Conservation (phyloP, 352 stramenopile genomes). For the Phytophthora vignae region DNA sequence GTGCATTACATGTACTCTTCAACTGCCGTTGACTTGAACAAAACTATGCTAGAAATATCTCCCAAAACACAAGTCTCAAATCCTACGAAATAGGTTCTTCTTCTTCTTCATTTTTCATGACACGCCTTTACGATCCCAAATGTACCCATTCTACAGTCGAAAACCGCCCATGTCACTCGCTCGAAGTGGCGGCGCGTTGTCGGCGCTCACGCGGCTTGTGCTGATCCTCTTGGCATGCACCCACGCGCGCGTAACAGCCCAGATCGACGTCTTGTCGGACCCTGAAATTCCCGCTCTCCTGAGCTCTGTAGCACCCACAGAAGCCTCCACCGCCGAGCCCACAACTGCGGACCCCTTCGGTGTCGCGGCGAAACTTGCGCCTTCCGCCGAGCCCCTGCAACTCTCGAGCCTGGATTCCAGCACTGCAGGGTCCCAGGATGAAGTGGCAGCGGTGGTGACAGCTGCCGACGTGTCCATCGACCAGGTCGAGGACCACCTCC, state of each 20-base stretch:
- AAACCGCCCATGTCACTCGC: slow-evolving; percentile 15
- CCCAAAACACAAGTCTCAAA: neutral
- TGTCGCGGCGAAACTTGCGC: slow-evolving; percentile 16
- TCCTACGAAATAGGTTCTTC: neutral
- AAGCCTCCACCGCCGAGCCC: neutral
- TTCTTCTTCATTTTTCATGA: neutral
- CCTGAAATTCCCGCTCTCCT: slow-evolving; percentile 9
- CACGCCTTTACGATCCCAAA: neutral
- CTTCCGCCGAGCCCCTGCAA: neutral
- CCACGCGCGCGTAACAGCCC: slow-evolving; percentile 18
- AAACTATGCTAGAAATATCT: slow-evolving; percentile 12
- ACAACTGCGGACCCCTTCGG: neutral
- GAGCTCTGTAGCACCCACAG: slow-evolving; percentile 19
- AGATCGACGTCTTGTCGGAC: slow-evolving; percentile 33
- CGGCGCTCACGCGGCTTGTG: slow-evolving; percentile 18
- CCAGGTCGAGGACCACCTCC: slow-evolving; percentile 78
- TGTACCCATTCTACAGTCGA: slow-evolving; percentile 27
- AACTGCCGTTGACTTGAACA: slow-evolving; percentile 28
- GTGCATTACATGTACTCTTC: no score
- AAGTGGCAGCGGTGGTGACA: slow-evolving; percentile 23
- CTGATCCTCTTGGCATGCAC: slow-evolving; percentile 5
- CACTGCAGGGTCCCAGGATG: slow-evolving; percentile 17
- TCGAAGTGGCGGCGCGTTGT: slow-evolving; percentile 1
- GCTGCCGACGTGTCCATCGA: slow-evolving; percentile 74
- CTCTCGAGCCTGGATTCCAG: slow-evolving; percentile 31